Percentiles rank a stretch among this genome's conserved stretches.
phyloP scores from a whole-genome alignment of 257 asterid genomes.

The Scutellaria galericulata region DNA sequence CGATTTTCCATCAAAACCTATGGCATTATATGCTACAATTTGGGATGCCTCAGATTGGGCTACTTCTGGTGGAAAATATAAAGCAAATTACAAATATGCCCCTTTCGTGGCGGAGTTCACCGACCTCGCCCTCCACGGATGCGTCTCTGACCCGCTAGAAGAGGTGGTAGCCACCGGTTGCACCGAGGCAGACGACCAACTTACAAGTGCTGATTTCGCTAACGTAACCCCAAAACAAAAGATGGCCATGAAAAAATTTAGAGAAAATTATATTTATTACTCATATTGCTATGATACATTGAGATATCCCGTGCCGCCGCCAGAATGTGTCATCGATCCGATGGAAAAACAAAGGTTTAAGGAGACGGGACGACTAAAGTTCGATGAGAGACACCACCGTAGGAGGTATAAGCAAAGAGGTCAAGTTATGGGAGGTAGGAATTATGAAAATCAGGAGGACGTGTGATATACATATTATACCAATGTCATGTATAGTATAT shows the following conservation, averaged over 20 bases:
- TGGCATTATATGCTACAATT: conserved; percentile 82
- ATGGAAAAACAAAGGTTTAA: conserved; percentile 46
- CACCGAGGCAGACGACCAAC: conserved; percentile 35
- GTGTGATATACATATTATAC: conserved; percentile 37
- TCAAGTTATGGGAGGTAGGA: conserved; percentile 43
- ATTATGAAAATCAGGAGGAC: conserved; percentile 45
- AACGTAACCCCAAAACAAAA: conserved; percentile 52
- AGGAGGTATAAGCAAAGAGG: conserved; percentile 52
- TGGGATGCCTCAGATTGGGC: conserved; percentile 99
- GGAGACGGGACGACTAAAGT: conserved; percentile 61
- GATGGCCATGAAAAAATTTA: conserved; percentile 60
- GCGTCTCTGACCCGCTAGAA: conserved; percentile 62
- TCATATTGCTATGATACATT: conserved; percentile 69
- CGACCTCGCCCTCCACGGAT: conserved; percentile 78
- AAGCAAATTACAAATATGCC: conserved; percentile 74
- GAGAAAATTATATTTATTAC: conserved; percentile 64
- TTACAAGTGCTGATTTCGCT: conserved; percentile 43
- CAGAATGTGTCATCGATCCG: conserved; percentile 72
- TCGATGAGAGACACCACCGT: conserved; percentile 45
- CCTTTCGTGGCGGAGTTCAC: conserved; percentile 81
- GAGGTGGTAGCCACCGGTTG: conserved; percentile 49
- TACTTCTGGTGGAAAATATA: conserved; percentile 81
- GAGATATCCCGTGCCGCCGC: conserved; percentile 58
- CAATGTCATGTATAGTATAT: conserved; percentile 26
- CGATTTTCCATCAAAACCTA: conserved; percentile 88